Percentiles rank a stretch among this genome's conserved stretches.
phyloP scores from a whole-genome alignment of 495 filamentous ascomycete species.

The Geoglossum glabrum region DNA sequence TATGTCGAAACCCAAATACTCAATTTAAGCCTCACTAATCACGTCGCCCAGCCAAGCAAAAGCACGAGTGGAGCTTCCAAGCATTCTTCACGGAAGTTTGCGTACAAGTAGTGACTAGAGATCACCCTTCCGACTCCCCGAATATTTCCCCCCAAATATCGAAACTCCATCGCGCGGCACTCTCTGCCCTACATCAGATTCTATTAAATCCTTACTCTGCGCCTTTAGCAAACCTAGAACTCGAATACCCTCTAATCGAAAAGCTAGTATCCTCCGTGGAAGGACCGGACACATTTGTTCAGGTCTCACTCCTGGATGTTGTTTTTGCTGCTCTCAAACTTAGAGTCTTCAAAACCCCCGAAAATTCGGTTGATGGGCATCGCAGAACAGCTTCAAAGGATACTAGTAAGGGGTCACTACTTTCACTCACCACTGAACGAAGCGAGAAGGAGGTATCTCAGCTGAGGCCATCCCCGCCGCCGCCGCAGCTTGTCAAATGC shows the following conservation, averaged over 20 bases:
- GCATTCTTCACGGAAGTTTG: slow-evolving; percentile 40
- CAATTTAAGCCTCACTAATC: neutral
- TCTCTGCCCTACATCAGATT: slow-evolving; percentile 55
- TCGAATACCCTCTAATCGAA: slow-evolving; percentile 55
- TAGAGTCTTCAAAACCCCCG: slow-evolving; percentile 25
- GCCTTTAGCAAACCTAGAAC: slow-evolving; percentile 41
- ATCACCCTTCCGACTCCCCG: slow-evolving; percentile 16
- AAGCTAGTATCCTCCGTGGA: slow-evolving; percentile 43
- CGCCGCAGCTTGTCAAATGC: slow-evolving; percentile 57
- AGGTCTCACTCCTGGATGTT: slow-evolving; percentile 56
- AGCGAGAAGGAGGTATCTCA: slow-evolving; percentile 19
- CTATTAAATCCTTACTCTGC: slow-evolving; percentile 44
- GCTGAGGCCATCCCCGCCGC: slow-evolving; percentile 30
- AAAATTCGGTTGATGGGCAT: slow-evolving; percentile 18
- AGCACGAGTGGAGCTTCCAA: slow-evolving; percentile 33
- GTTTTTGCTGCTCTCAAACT: slow-evolving; percentile 50
- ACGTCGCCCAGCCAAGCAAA: slow-evolving; percentile 21
- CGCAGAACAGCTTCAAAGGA: slow-evolving; percentile 26
- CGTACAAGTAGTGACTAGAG: slow-evolving; percentile 32
- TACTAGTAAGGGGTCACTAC: slow-evolving; percentile 24
- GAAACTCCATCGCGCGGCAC: slow-evolving; percentile 45
- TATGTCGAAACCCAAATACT: slow-evolving; percentile 8
- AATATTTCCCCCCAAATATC: slow-evolving; percentile 23
- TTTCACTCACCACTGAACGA: slow-evolving; percentile 29
- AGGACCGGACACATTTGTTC: slow-evolving; percentile 40